Evolutionary conservation across 2,329 filamentous ascomycete genomes (phyloP).

Genomic region (Aspergillus latus): DNA sequence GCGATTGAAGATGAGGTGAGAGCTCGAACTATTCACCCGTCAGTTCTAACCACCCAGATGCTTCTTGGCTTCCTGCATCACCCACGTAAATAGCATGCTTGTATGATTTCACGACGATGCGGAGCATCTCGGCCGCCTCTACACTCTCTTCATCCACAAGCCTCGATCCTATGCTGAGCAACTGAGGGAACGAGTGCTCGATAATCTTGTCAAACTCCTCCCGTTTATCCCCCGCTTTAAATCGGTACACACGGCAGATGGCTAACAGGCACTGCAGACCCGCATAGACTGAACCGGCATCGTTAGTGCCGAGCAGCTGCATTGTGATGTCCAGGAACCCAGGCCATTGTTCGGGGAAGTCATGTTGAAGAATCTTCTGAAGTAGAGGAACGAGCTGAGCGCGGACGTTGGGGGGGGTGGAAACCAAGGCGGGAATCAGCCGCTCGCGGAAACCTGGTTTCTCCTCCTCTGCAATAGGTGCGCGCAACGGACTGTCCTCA

Average conservation of each 20-base stretch:
- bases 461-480: slow-evolving; percentile 81
- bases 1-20: slow-evolving; percentile 71
- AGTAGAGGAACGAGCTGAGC: slow-evolving; percentile 91
- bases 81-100: slow-evolving; percentile 96
- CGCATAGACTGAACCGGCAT: slow-evolving; percentile 82
- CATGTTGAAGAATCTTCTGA: slow-evolving; percentile 92
- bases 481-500: slow-evolving; percentile 71
- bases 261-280: slow-evolving; percentile 91
- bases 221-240: slow-evolving; percentile 80
- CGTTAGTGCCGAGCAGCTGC: slow-evolving; percentile 82
- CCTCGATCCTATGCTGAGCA: slow-evolving; percentile 83
- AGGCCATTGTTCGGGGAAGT: slow-evolving; percentile 94
- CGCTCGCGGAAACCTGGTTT: slow-evolving; percentile 84
- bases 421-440: slow-evolving; percentile 82
- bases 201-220: slow-evolving; percentile 93
- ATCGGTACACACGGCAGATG: slow-evolving; percentile 92
- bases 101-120: slow-evolving; percentile 92
- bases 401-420: slow-evolving; percentile 76
- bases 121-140: slow-evolving; percentile 95
- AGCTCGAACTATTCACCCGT: slow-evolving; percentile 72
- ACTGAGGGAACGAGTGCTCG: slow-evolving; percentile 81
- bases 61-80: slow-evolving; percentile 19
- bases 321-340: slow-evolving; percentile 90
- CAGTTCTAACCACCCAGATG: slow-evolving; percentile 17
- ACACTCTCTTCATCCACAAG: slow-evolving; percentile 87